Evolutionary conservation across 768 basidiomycete genomes (phyloP), one percentile per base, ranked within the genome.

Genomic region (Atractiella rhizophila): DNA sequence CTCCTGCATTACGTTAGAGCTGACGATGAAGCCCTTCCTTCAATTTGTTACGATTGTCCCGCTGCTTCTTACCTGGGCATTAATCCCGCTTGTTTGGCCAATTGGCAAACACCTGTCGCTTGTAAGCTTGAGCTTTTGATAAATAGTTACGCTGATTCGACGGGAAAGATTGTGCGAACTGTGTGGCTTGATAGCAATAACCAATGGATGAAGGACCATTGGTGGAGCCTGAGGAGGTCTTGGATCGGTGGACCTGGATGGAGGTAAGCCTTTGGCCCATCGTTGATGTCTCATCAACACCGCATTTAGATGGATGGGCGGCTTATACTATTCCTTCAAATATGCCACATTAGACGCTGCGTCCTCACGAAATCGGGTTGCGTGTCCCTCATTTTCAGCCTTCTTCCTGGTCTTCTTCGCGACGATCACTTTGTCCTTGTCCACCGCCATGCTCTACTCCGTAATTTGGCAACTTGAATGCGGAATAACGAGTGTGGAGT

Each of bases 221-320:
- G 41, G 40, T 45, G 41, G 40, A 35, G 19, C 25, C 4, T n/a
- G 7, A 29, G 24, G 24, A 33, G 28, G 19, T 21, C 30, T 10
- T 45, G 44, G 44, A 21, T 35, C 3, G 23, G 30, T 6, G 44
- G 44, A 2, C 44, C 44, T 10, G 9, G 40, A n/a, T 31, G 26
- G 28, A 29, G 44, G 4, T 45, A 28, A 16, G 20, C 53, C 34
- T 54, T 55, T 18, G 44, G 54, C 47, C n/a, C 39, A 2, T 21
- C 18, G 13, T n/a, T 26, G 25, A 29, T 20, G 18, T 45, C 31
- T 25, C 16, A 26, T 7, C 7, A 30, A 5, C 40, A 45, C 38
- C 23, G 30, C 16, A 16, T 16, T 18, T 18, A 24, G 21, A 7
- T 20, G n/a, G 3, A 15, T 6, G 24, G 13, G 12, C 31, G 24